Conservation (phyloP, 768 basidiomycete species). For the Phylloporus rhodoxanthus region DNA sequence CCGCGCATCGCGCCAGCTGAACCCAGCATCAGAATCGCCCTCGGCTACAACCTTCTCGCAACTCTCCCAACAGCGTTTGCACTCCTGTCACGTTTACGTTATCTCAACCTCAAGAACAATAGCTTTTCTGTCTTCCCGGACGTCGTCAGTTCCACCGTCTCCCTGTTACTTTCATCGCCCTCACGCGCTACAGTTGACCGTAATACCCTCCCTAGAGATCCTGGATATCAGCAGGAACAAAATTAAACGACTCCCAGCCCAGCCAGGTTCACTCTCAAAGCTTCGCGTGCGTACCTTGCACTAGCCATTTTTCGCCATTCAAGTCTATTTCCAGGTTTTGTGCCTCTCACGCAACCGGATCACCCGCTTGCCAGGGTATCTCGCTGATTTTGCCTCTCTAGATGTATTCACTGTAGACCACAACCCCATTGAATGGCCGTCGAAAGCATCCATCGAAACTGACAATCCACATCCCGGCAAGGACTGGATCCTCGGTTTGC, state of each 20-base stretch:
- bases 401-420: constrained; percentile 81
- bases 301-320: neutral
- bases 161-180: constrained; percentile 1
- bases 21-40: constrained; percentile 57
- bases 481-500: constrained; percentile 67
- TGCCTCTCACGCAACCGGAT: constrained; percentile 84
- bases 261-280: constrained; percentile 71
- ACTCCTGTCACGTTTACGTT: constrained; percentile 66
- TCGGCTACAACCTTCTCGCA: constrained; percentile 78
- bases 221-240: constrained; percentile 93
- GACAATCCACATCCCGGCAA: constrained; percentile 50
- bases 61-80: constrained; percentile 72
- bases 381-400: constrained; percentile 65
- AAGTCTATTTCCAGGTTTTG: constrained; percentile 54
- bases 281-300: constrained; percentile 51
- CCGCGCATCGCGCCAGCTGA: constrained; percentile 7
- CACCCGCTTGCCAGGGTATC: constrained; percentile 68
- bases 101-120: constrained; percentile 85
- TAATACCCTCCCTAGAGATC: constrained; percentile 84
- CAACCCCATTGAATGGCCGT: constrained; percentile 95
- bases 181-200: constrained; percentile 55
- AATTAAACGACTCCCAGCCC: constrained; percentile 69
- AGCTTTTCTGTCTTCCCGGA: constrained; percentile 76
- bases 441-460: constrained; percentile 48
- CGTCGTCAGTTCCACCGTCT: constrained; percentile 53